phyloP scores from a whole-genome alignment of 192 early-diverging fungal genomes.

The Coemansia sp. region DNA sequence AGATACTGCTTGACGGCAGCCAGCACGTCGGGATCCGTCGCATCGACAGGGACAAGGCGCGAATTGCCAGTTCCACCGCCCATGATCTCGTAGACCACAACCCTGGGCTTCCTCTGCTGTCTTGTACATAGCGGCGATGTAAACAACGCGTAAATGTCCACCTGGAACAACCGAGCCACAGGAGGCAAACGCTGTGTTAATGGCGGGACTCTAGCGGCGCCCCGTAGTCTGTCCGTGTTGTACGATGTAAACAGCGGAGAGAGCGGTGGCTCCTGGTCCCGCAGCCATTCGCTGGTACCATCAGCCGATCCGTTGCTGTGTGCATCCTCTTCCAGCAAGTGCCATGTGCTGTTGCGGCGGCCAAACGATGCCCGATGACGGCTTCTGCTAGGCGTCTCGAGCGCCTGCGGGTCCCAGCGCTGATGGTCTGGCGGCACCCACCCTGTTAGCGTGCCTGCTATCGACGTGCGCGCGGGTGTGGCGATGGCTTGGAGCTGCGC shows the following conservation, averaged over 20 bases:
- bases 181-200: neutral
- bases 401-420: constrained; percentile 1
- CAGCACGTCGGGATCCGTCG: constrained; percentile 20
- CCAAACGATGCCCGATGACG: neutral
- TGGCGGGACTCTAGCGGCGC: neutral
- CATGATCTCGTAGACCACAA: constrained; percentile 27
- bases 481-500: constrained; percentile 1
- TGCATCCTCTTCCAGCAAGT: neutral
- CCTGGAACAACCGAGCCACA: constrained; percentile 18
- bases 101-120: constrained; percentile 7
- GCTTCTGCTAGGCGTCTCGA: neutral
- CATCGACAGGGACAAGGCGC: constrained; percentile 17
- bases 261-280: constrained; percentile 39
- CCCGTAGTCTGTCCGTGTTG: constrained; percentile 5
- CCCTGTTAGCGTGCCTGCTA: constrained; percentile 21
- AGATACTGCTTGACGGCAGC: constrained; percentile 22
- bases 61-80: neutral
- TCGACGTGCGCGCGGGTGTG: constrained; percentile 22
- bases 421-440: constrained; percentile 13
- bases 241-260: constrained; percentile 44
- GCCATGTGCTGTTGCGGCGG: constrained; percentile 5
- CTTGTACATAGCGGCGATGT: constrained; percentile 16
- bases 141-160: constrained; percentile 37
- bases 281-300: constrained; percentile 36
- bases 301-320: neutral